Base-by-base conservation (phyloP, 768 basidiomycete species). In the Psilocybe cubensis region DNA sequence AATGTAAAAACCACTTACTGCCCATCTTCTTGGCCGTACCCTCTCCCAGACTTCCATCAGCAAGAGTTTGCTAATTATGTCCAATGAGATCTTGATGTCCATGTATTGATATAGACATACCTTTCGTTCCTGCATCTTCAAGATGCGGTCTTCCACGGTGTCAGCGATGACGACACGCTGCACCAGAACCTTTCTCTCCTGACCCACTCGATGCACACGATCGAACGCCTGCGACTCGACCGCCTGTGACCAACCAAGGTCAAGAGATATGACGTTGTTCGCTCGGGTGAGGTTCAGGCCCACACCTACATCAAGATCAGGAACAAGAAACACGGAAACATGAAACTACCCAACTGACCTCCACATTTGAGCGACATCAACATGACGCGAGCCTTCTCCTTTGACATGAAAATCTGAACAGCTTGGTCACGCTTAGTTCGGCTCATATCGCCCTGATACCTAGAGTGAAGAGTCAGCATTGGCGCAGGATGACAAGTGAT, bases 121-220 rank as follows among this genome's bases (percentile, higher is more conserved):
- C 76, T 88, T 88, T 54, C 83, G 75, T 40, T 82, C 78, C 62
- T 89, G 88, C 58, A 91, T 71, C 0, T 74, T 75, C 24, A 89
- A 74, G 28, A 92, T 84, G n/a, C 89, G 77, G 63, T 90, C 84
- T 65, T 91, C 90, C 28, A 88, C 83, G 0, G 84, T 86, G 58
- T 84, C 74, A 2, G 70, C 66, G 35, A 87, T 84, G 27, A 87
- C 85, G 5, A 87, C 74, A 9, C 85, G 80, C 38, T 84, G 73
- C 11, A 87, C 81, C 20, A 72, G 59, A 11, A 87, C 87, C 0
- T 75, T 54, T 23, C 82, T 75, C 9, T 60, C 71, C 63, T 88
- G 87, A 4, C 86, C 86, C 4, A 86, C 71, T 21, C 85, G 74
- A 63, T 86, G 84, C 5, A 83, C 79, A 54, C 83, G 79, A 61